Base-by-base conservation (phyloP, 495 filamentous ascomycete genomes). In the Choiromyces venosus region DNA sequence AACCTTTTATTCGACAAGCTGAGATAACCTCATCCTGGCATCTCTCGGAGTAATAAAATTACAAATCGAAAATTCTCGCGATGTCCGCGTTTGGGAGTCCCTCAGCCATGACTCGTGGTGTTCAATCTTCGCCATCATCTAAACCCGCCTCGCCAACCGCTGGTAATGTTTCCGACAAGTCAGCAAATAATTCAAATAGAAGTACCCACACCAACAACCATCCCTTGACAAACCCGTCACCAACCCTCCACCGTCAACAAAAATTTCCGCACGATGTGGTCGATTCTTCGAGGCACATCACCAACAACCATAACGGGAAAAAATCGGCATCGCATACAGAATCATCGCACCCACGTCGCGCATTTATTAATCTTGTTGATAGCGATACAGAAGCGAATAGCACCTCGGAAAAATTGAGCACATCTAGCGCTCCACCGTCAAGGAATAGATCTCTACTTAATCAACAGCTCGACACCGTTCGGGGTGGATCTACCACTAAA, bases 41-140 rank as follows among this genome's bases (percentile, higher is more conserved):
- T 61, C 52, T 61, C 52, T 61, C 52, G 25, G 52, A 61, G 52
- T 61, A 33, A 61, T 61, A 61, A 61, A 61, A 61, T 61, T 33
- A 29, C 52, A 61, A 61, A 61, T 61, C 52, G 52, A 61, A 61
- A 61, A 61, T 61, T 61, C 52, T 61, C 52, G 52, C 52, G 52
- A 61, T 61, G 52, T 61, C 52, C 52, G 69, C 77, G 70, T 80
- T 80, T 80, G 78, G 78, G 69, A 77, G 74, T 69, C 71, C 77
- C 66, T 79, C 77, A 38, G 79, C 77, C 68, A 72, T 80, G 74
- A 78, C 79, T 68, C 77, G 71, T 79, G 77, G 78, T 80, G 78
- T 76, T 80, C 78, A 79, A 71, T 78, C 78, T 52, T 72, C 71
- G 71, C 52, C 52, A 61, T 72, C 75, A 74, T 77, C 75, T 61